Evolutionary conservation across 768 basidiomycete genomes (phyloP).

Genomic region (Pleurotus platypus): DNA sequence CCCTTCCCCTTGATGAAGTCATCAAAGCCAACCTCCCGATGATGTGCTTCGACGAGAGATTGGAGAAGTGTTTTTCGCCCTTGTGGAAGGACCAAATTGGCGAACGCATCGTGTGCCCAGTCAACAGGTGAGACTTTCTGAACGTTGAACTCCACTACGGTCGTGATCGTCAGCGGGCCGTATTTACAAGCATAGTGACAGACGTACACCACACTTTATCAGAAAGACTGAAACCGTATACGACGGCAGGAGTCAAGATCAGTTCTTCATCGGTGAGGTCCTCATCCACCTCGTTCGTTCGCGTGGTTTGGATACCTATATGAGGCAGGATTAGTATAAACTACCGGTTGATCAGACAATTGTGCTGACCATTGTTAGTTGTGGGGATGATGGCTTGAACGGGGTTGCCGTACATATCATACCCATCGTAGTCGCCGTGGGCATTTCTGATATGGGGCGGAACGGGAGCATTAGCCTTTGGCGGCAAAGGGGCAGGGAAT

Average conservation of each 20-base stretch:
- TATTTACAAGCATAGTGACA: too few relatives aligned
- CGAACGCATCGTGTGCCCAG: conserved; percentile 57
- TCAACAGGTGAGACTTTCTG: conserved; percentile 48
- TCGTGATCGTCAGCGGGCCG: too few relatives aligned
- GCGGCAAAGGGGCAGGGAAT: conserved; percentile 33
- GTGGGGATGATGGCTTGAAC: not conserved
- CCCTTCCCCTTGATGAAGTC: conserved; percentile 67
- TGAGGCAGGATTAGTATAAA: not conserved
- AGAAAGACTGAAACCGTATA: conserved; percentile 54
- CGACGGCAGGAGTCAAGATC: conserved; percentile 50
- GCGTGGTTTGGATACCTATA: not conserved
- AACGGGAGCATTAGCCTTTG: conserved; percentile 15
- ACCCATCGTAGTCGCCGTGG: not conserved
- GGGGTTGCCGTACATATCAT: conserved; percentile 20
- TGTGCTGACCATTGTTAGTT: not conserved
- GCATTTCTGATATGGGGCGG: conserved; percentile 8
- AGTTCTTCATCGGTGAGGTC: conserved; percentile 51
- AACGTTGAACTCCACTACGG: conserved; percentile 57
- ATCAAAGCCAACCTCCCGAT: conserved; percentile 47
- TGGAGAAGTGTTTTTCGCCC: conserved; percentile 51
- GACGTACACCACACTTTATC: conserved; percentile 15
- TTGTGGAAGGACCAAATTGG: conserved; percentile 54
- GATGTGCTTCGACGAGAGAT: conserved; percentile 57
- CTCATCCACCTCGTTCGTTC: conserved; percentile 13
- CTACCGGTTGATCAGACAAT: not conserved